Evolutionary conservation across 2,329 filamentous ascomycete species (phyloP), one percentile per base, ranked within the genome.

Genomic region (Aspergillus pseudotamarii): DNA sequence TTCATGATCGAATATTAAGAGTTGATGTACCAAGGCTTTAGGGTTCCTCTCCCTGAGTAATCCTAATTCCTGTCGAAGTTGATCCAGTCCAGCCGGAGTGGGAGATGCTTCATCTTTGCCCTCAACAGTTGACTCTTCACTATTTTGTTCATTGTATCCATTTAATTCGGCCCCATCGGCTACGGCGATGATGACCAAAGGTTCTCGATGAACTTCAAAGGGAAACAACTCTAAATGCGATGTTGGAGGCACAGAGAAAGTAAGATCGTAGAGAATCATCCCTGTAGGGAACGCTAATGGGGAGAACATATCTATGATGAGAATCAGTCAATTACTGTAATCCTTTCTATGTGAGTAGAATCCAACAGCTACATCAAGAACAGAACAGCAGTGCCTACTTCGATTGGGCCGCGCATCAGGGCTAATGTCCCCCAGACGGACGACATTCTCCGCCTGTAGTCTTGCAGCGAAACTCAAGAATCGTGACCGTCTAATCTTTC

Each of bases 181-280:
- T 63, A 98, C 84, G 3, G 92, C 94, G 66, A 99, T 86, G 30
- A 98, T 84, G 58, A 91, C 87, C 59, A 97, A 83, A 10, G 93
- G 91, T 76, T 96, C 92, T 70, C 94, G 87, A 76, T 92, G 96
- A 50, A 94, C 83, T 76, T 99, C 95, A 81, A 97, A 97, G 1
- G 95, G 94, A 43, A 91, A 91, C 46, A 96, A 81, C 23, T 92
- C 86, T 50, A 92, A 83, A 74, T 96, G 92, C 36, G 92, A 92
- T 36, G 89, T 85, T n/a, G 91, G 89, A 28, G 93, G 91, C 60
- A 91, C 83, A 72, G 93, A 90, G 64, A 91, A 93, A 62, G 91
- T 89, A 66, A 97, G 86, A 76, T 97, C 91, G 84, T 95, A 97
- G 71, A 97, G 85, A 65, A 98, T 90, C 72, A 89, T 89, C 64